A percentile compares a stretch with the other conserved stretches of the same genome.
Conservation (phyloP, 2,329 filamentous ascomycete genomes). For the Claviceps sp. region DNA sequence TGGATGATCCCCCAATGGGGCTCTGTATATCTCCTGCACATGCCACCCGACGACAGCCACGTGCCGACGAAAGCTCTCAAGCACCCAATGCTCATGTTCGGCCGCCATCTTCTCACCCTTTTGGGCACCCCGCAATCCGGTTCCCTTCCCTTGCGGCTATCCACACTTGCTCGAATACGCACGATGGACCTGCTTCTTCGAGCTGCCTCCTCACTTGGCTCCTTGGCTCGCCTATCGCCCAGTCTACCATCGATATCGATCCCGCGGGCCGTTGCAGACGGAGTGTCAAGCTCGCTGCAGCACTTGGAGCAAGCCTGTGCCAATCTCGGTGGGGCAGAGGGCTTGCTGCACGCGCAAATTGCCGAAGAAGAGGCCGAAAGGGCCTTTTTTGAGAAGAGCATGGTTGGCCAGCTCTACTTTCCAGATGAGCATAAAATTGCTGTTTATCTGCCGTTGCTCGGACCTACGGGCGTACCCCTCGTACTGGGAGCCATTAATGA, state of each 20-base stretch:
- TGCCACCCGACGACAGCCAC: slow-evolving; percentile 28
- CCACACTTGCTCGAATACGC: slow-evolving; percentile 72
- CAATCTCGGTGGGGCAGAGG: slow-evolving; percentile 50
- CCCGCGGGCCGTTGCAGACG: slow-evolving; percentile 71
- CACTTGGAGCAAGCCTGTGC: slow-evolving; percentile 69
- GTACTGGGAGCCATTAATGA: slow-evolving; percentile 77
- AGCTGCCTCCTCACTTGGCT: slow-evolving; percentile 87
- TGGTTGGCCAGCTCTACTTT: slow-evolving; percentile 98
- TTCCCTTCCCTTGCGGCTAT: slow-evolving; percentile 73
- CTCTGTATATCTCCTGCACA: slow-evolving; percentile 46
- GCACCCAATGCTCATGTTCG: slow-evolving; percentile 78
- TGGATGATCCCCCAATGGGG: slow-evolving; percentile 98
- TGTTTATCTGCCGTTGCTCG: slow-evolving; percentile 83
- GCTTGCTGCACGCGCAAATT: slow-evolving; percentile 66
- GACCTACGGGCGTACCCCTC: slow-evolving; percentile 80
- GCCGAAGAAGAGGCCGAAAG: slow-evolving; percentile 83
- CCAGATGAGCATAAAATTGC: slow-evolving; percentile 97
- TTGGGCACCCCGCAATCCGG: slow-evolving; percentile 73
- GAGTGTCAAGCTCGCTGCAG: slow-evolving; percentile 64
- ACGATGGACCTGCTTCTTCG: slow-evolving; percentile 76
- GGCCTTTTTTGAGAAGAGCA: slow-evolving; percentile 96
- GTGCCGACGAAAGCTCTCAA: slow-evolving; percentile 56
- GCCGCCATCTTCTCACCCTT: slow-evolving; percentile 76
- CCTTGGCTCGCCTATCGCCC: slow-evolving; percentile 69
- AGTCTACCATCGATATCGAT: slow-evolving; percentile 86